Evolutionary conservation across 345 rosid genomes (phyloP), one percentile per base, ranked within the genome.

Genomic region (Sonneratia alba): DNA sequence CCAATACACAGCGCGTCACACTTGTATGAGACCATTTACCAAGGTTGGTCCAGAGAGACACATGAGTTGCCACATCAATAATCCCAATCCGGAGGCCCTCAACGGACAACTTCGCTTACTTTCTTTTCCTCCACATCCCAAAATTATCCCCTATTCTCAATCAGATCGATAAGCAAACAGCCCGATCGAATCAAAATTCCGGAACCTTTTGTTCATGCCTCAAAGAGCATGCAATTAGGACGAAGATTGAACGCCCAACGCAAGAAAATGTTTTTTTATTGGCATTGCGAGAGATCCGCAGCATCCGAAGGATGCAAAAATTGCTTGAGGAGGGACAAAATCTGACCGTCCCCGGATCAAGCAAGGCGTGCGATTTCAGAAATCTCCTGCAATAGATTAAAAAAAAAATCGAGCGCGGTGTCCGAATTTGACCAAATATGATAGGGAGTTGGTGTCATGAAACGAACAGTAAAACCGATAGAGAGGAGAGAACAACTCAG

Each of bases 31-130:
- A 16, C 73, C 73, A 56, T 43, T 45, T 62, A 24, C 66, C 66
- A 7, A 43, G 36, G 40, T 57, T 45, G 65, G 67, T 55, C 73
- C 67, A 38, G 19, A n/a, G n/a, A n/a, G n/a, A n/a, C 67, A n/a
- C 73, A 71, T 12, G 65, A 36, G n/a, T 71, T 71, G 66, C 73
- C 73, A n/a, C 73, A 71, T 71, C 67, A 66, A 67, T 42, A 45
- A 1, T n/a, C 70, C 55, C 75, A 69, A 76, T 75, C 43, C 68
- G 51, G 74, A 62, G n/a, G 43, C 61, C 68, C 70, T 34, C 72
- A 62, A 62, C 66, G 32, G 32, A 22, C 34, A 62, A 34, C 38
- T n/a, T 13, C 66, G 6, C 18, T 62, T n/a, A n/a, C n/a, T 18
- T 62, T 32, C 3, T 11, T 1, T 62, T 34, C 66, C 66, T n/a